Evolutionary conservation across 345 rosid species (phyloP).

Genomic region (Melaleuca alternifolia): DNA sequence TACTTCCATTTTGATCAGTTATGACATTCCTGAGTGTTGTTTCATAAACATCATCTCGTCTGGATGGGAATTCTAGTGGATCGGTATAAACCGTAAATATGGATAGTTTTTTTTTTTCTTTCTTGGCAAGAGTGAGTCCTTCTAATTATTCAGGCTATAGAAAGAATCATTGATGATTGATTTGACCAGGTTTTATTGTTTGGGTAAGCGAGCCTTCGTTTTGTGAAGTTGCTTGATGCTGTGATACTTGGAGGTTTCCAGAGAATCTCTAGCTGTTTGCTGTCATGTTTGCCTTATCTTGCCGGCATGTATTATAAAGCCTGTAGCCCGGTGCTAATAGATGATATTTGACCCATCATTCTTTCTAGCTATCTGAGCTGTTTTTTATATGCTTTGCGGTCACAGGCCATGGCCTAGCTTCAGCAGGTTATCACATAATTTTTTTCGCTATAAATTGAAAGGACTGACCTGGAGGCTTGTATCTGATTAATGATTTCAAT

Average conservation of each 20-base stretch:
- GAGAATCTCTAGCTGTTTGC: not conserved
- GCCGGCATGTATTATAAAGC: not conserved
- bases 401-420: not conserved
- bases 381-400: not conserved
- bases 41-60: not conserved
- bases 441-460: not conserved
- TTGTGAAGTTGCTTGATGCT: not conserved
- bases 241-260: not conserved
- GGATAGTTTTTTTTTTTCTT: not conserved
- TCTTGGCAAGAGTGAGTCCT: not conserved
- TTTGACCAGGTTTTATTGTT: not conserved
- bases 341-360: not conserved
- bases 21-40: not conserved
- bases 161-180: not conserved
- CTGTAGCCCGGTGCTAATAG: not conserved
- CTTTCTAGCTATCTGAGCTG: not conserved
- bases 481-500: not conserved
- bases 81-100: not conserved
- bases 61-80: not conserved
- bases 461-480: not conserved
- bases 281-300: not conserved
- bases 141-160: not conserved
- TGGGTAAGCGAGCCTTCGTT: not conserved
- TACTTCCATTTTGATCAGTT: not conserved
- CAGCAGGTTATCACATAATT: not conserved